Conservation (phyloP, 2,329 filamentous ascomycete genomes). For the Elsinoe fawcettii region DNA sequence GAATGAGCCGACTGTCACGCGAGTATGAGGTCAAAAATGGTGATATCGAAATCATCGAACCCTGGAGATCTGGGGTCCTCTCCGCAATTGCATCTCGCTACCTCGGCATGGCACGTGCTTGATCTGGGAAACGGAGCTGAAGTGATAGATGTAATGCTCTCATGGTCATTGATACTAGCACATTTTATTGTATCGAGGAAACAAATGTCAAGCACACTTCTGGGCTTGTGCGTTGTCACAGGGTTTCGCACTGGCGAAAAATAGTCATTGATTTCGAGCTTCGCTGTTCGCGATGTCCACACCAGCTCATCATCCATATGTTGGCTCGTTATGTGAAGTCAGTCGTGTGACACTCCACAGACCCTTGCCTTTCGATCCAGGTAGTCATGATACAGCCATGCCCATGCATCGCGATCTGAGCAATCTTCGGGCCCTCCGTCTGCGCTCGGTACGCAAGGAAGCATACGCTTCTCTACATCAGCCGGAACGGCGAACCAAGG, state of each 20-base stretch:
- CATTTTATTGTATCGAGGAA: too few relatives aligned
- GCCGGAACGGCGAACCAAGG: constrained; percentile 46
- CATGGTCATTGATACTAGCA: too few relatives aligned
- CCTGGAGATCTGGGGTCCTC: background rate
- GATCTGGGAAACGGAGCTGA: too few relatives aligned
- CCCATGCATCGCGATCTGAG: constrained; percentile 22
- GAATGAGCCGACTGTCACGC: too few relatives aligned
- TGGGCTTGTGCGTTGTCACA: too few relatives aligned
- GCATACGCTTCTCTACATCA: constrained; percentile 31
- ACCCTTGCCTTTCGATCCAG: constrained; percentile 16
- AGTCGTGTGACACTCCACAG: background rate
- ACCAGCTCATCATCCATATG: too few relatives aligned
- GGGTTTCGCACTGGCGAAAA: too few relatives aligned
- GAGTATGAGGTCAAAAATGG: background rate
- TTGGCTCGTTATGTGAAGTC: too few relatives aligned
- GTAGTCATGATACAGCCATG: constrained; percentile 27
- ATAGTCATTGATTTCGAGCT: too few relatives aligned
- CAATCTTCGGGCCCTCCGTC: constrained; percentile 20
- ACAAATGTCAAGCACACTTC: too few relatives aligned
- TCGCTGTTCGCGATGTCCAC: too few relatives aligned
- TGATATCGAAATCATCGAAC: background rate
- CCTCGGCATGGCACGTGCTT: background rate
- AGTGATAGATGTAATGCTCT: too few relatives aligned
- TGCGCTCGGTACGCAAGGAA: constrained; percentile 31
- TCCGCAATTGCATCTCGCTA: background rate